Evolutionary conservation across 164 flowering plant species (phyloP).

Genomic region (Sextonia rubra): DNA sequence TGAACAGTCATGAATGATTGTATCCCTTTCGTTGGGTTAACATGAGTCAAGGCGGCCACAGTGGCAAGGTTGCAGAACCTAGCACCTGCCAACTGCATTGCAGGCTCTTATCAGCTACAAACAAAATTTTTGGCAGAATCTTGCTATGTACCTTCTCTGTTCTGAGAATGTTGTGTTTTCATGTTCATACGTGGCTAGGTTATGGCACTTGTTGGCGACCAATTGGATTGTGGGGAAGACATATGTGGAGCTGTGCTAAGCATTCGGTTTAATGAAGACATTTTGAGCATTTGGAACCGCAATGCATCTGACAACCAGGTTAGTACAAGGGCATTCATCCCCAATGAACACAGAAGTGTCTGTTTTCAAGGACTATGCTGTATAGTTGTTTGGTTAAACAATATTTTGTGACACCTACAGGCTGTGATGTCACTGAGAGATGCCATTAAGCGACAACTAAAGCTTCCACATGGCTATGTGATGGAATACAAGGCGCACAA

Average conservation of each 20-base stretch:
- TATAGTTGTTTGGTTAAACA: background rate
- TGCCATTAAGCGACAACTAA: constrained; percentile 78
- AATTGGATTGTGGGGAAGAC: constrained; percentile 83
- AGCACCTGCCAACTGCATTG: no score
- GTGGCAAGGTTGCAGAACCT: no score
- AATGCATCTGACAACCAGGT: constrained; percentile 98
- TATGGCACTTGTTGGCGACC: constrained; percentile 90
- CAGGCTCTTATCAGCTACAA: no score
- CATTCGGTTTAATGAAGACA: constrained; percentile 89
- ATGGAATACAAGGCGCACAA: constrained; percentile 99
- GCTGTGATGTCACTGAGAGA: constrained; percentile 90
- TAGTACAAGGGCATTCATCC: constrained; percentile 7
- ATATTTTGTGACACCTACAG: constrained; percentile 22
- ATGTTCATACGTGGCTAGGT: constrained; percentile 44
- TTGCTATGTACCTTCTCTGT: background rate
- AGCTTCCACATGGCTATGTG: constrained; percentile 84
- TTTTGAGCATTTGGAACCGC: constrained; percentile 91
- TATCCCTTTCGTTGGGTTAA: no score
- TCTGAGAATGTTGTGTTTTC: background rate
- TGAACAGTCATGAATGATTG: no score
- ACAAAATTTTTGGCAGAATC: no score
- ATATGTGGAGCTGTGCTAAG: constrained; percentile 94
- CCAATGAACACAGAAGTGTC: background rate
- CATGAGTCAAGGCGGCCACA: no score
- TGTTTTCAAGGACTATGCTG: background rate